Evolutionary conservation across 495 filamentous ascomycete species (phyloP), one percentile per base, ranked within the genome.

Genomic region (Xylaria telfairii): DNA sequence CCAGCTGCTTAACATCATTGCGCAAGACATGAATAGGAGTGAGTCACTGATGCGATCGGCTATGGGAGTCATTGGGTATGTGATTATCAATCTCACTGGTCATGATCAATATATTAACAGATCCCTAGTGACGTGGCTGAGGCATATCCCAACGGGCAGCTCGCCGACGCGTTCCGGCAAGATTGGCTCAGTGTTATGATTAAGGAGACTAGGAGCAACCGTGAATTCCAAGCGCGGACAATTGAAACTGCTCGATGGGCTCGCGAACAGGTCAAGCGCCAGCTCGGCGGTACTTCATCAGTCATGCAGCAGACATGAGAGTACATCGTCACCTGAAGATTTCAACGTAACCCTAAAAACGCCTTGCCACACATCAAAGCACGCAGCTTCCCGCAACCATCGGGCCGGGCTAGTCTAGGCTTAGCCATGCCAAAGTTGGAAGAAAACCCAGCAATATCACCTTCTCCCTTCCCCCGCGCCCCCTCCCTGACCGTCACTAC

Each of bases 31-130:
- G 60, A 94, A 94, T 82, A 91, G 94, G 69, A 97, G 93, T 73
- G 96, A 99, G 81, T 92, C 92, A 24, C 83, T 99, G 63, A 90
- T 98, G 88, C 88, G 96, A 54, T 91, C 96, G 15, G 86, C 93
- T 1, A 98, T 98, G 93, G 96, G 96, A 80, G 95, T 98, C 41
- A 90, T 98, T 81, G 96, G 94, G 94, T 97, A 87, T 80, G 92
- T 81, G 34, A 21, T 57, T 56, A 32, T 21, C 42, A 39, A 62
- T 15, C 60, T 72, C 19, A 15, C 56, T 19, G 66, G 32, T 30
- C 42, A 24, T 68, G 19, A 28, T 61, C 26, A 21, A 17, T 21
- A 56, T 78, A 77, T 84, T 90, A 78, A 86, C 70, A 21, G 59
- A 64, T 53, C 30, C 10, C 6, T 77, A 97, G 95, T 86, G 96